These are phyloP conservation scores for Lepiota subincarnata DNA, from an alignment of 768 basidiomycete species.

Conservation along the genomic window DNA sequence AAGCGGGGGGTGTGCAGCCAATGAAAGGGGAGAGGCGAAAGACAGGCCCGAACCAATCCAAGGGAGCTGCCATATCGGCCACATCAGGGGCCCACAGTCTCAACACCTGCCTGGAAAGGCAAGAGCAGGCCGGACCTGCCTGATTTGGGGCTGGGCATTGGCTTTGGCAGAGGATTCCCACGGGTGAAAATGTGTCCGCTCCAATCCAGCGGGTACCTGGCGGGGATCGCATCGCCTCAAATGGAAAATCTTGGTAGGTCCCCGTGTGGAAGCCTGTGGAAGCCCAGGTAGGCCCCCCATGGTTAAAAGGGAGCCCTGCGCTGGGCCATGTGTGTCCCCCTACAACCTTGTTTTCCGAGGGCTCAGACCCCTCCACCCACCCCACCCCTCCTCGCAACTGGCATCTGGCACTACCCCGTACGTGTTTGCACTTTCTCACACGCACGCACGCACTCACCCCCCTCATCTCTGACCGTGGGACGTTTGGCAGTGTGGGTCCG, in stretches of 20 bases:
- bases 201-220: constrained; percentile 12
- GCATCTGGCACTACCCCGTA: too few species aligned
- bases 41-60: constrained; percentile 6
- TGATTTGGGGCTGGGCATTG: background rate
- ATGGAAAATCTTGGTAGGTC: constrained; percentile 8
- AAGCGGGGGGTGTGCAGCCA: background rate
- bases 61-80: background rate
- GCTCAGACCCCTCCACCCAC: background rate
- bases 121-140: background rate
- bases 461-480: background rate
- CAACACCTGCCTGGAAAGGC: background rate
- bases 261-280: too few species aligned
- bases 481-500: constrained; percentile 11
- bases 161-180: background rate
- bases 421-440: too few species aligned
- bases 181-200: constrained; percentile 11
- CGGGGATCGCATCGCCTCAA: background rate
- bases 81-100: constrained; percentile 3
- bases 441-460: too few species aligned
- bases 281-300: background rate
- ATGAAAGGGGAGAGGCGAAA: background rate
- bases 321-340: background rate
- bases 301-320: constrained; percentile 1
- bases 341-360: background rate
- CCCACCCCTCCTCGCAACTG: too few species aligned